These are phyloP conservation scores for Leucosporidium creatinivorum DNA, from an alignment of 768 basidiomycete genomes.

Conservation along the genomic window DNA sequence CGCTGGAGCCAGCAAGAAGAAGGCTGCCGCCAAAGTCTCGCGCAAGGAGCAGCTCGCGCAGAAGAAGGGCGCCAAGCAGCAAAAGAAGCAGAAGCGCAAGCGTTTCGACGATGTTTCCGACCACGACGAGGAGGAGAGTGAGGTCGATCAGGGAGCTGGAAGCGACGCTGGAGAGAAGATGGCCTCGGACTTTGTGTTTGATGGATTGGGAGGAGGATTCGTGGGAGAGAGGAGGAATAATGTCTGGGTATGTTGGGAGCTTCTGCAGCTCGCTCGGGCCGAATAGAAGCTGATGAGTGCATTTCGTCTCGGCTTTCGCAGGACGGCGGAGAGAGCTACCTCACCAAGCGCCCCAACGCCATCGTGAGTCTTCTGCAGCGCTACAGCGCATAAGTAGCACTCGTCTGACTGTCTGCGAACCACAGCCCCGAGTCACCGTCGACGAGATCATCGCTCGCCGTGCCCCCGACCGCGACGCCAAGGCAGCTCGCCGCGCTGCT, in stretches of 20 bases:
- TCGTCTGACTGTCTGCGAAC: neutral
- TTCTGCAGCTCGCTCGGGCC: neutral
- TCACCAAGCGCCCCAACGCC: slow-evolving; percentile 26
- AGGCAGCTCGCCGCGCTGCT: neutral
- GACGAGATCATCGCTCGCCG: slow-evolving; percentile 35
- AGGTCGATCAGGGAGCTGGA: neutral
- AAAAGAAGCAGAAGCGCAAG: slow-evolving; percentile 12
- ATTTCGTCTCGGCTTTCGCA: neutral
- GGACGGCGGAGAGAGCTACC: slow-evolving; percentile 30
- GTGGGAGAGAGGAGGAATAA: slow-evolving; percentile 24
- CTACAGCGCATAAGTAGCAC: too few species aligned
- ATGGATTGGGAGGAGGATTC: slow-evolving; percentile 35
- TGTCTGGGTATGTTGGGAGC: slow-evolving; percentile 28
- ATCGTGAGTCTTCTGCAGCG: slow-evolving; percentile 9
- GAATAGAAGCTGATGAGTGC: neutral
- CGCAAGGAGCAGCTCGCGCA: slow-evolving; percentile 12
- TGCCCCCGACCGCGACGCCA: slow-evolving; percentile 19
- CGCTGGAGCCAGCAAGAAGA: neutral
- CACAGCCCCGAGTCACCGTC: slow-evolving; percentile 30
- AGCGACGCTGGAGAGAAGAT: slow-evolving; percentile 6
- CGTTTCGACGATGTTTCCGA: slow-evolving; percentile 1
- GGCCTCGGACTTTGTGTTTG: slow-evolving; percentile 33
- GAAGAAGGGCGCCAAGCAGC: slow-evolving; percentile 2
- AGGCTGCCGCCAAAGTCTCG: neutral
- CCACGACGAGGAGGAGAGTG: slow-evolving; percentile 3